phyloP scores from a whole-genome alignment of 116 monocot genomes.

The Iris pallida region DNA sequence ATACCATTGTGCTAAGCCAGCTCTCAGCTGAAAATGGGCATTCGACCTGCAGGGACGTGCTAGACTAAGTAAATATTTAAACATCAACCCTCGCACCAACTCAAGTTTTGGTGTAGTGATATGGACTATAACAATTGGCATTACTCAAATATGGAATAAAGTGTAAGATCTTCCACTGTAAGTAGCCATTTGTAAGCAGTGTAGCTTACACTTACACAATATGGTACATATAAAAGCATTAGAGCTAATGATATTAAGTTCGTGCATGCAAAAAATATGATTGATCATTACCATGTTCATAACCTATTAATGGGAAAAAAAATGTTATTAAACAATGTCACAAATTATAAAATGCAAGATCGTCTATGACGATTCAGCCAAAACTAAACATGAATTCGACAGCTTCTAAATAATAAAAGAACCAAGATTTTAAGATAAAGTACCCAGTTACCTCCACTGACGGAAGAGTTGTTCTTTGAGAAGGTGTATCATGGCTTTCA shows the following conservation, averaged over 20 bases:
- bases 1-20: no score
- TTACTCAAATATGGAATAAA: no score
- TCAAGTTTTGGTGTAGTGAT: no score
- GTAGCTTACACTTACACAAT: no score
- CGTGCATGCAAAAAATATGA: background rate
- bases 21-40: no score
- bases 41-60: no score
- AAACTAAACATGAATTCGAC: background rate
- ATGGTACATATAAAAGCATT: background rate
- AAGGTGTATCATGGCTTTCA: conserved; percentile 24
- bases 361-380: background rate
- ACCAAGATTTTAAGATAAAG: background rate
- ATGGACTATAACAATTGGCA: no score
- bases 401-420: background rate
- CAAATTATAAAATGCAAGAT: background rate
- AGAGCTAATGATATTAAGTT: background rate
- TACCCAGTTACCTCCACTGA: conserved; percentile 49
- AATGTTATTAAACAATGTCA: background rate
- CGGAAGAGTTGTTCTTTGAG: conserved; percentile 27
- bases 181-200: background rate
- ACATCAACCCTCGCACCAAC: no score
- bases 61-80: no score
- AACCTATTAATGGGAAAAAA: no score
- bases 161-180: background rate
- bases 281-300: background rate